These are phyloP conservation scores for Pseudogymnoascus sp. DNA, from an alignment of 2,329 filamentous ascomycete genomes.

Conservation along the genomic window DNA sequence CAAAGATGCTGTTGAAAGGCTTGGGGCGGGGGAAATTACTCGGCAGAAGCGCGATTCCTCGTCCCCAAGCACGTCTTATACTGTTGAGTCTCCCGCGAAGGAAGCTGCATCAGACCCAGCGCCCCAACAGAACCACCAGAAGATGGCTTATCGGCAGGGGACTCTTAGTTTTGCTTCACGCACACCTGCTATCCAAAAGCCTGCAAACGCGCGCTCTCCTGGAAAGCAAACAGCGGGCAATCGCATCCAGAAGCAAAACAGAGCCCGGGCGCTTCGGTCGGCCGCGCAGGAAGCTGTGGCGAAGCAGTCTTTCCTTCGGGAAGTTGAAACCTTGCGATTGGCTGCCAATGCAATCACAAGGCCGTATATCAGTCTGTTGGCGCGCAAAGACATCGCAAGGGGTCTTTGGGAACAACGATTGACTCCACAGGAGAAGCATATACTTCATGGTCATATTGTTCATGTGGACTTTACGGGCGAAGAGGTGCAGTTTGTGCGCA, in stretches of 20 bases:
- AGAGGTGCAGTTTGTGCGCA: not conserved
- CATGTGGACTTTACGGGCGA: constrained; percentile 11
- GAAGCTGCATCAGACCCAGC: not conserved
- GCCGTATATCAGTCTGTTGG: not conserved
- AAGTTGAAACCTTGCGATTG: not conserved
- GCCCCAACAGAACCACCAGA: not conserved
- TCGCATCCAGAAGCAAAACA: not conserved
- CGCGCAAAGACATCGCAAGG: not conserved
- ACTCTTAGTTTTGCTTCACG: not conserved
- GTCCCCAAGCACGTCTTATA: not conserved
- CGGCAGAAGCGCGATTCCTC: not conserved
- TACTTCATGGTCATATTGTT: not conserved
- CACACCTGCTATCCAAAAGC: not conserved
- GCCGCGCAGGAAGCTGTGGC: not conserved
- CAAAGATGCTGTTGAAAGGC: not conserved
- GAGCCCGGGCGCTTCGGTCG: not conserved
- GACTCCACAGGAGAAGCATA: not conserved
- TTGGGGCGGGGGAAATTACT: not conserved
- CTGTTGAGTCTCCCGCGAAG: not conserved
- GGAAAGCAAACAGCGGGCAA: not conserved
- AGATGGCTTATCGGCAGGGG: not conserved
- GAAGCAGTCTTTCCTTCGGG: not conserved
- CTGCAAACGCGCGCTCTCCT: not conserved
- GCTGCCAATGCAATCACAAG: not conserved
- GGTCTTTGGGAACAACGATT: not conserved